Conservation (phyloP, 306 rosid species). For the Gillenia trifoliata region DNA sequence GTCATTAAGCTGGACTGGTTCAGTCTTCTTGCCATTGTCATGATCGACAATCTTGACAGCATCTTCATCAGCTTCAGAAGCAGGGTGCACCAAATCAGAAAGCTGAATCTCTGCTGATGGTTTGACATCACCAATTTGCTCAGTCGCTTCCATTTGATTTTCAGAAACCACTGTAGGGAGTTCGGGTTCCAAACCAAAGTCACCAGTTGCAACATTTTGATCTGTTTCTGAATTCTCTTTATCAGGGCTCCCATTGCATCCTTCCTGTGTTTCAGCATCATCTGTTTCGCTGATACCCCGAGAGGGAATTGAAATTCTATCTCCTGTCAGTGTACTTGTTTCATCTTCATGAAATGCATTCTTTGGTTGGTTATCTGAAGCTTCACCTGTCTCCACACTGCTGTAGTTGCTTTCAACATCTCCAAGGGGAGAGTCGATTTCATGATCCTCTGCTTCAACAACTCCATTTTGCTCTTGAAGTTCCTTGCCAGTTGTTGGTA, state of each 20-base stretch:
- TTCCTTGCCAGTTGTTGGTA: background rate
- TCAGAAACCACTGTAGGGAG: background rate
- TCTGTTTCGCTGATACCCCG: background rate
- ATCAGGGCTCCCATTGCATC: background rate
- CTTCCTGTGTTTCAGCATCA: conserved; percentile 15
- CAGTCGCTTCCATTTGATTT: conserved; percentile 9
- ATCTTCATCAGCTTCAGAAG: conserved; percentile 5
- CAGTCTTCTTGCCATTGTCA: background rate
- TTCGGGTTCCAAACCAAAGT: background rate
- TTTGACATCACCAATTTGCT: conserved; percentile 9
- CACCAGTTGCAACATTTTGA: background rate
- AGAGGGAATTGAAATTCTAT: background rate
- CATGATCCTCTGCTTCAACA: conserved; percentile 16
- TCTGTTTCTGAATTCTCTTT: conserved; percentile 10
- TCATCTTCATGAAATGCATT: conserved; percentile 19
- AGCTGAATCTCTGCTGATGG: background rate
- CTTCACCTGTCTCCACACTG: conserved; percentile 20
- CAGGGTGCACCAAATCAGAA: background rate
- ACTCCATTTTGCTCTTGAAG: background rate
- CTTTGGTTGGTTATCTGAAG: background rate
- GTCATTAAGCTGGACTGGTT: background rate
- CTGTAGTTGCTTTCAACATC: conserved; percentile 14
- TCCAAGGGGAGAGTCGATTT: conserved; percentile 7
- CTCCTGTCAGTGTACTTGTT: background rate
- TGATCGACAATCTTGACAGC: background rate